phyloP scores from a whole-genome alignment of 1,139 yeast genomes.

The Blastobotrys buckinghamii region DNA sequence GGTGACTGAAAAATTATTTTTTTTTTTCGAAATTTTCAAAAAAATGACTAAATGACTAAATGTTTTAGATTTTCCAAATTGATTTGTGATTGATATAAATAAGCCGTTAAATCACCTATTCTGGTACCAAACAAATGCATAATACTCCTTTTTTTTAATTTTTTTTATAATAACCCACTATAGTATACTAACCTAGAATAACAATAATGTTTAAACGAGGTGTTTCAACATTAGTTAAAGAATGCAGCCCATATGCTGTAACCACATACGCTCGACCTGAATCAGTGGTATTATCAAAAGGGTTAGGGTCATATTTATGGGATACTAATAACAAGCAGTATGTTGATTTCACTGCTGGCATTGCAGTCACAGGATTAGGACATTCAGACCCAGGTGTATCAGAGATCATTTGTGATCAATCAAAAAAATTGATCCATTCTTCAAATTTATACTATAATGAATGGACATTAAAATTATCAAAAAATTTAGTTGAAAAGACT shows the following conservation, averaged over 20 bases:
- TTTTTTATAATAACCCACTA: no score
- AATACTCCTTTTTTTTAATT: background rate
- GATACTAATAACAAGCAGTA: conserved; percentile 75
- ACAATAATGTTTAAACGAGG: conserved; percentile 5
- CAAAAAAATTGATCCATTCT: conserved; percentile 67
- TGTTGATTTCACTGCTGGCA: conserved; percentile 90
- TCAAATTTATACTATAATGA: conserved; percentile 81
- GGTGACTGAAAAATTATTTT: background rate
- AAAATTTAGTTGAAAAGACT: conserved; percentile 65
- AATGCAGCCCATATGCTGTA: conserved; percentile 54
- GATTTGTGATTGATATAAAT: no score
- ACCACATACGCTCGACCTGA: conserved; percentile 82
- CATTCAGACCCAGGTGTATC: conserved; percentile 75
- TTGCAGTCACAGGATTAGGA: conserved; percentile 94
- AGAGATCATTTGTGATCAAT: conserved; percentile 64
- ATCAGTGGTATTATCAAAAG: conserved; percentile 51
- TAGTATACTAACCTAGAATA: no score
- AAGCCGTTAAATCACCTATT: background rate
- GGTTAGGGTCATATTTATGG: conserved; percentile 66
- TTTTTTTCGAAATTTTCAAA: background rate
- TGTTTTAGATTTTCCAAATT: background rate
- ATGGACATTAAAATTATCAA: conserved; percentile 76
- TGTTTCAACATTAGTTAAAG: conserved; percentile 32
- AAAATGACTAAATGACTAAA: background rate
- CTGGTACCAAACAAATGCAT: background rate